Percentiles rank a stretch among this genome's conserved stretches.
Evolutionary conservation across 2,329 filamentous ascomycete species (phyloP).

Genomic region (Teratosphaeria pseudoeucalypti): DNA sequence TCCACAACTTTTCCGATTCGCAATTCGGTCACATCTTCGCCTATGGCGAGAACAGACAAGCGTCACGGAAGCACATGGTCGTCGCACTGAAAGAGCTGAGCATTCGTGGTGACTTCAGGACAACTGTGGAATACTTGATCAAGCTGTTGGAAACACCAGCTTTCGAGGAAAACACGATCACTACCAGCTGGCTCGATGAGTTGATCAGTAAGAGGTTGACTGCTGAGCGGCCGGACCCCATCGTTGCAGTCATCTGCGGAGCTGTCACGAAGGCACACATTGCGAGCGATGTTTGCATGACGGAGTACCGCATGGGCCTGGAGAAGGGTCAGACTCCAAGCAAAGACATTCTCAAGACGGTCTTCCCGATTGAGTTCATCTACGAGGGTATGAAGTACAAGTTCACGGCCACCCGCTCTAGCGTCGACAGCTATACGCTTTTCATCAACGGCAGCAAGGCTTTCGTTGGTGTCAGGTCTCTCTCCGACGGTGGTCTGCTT

Average conservation of each 20-base stretch:
- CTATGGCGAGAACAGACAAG: conserved; percentile 92
- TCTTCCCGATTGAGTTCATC: conserved; percentile 97
- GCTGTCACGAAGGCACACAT: conserved; percentile 91
- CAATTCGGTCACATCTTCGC: conserved; percentile 99
- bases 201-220: conserved; percentile 96
- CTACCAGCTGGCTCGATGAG: conserved; percentile 96
- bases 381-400: conserved; percentile 96
- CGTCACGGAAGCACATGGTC: conserved; percentile 98
- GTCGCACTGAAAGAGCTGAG: conserved; percentile 96
- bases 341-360: conserved; percentile 94
- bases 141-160: conserved; percentile 97
- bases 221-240: conserved; percentile 85
- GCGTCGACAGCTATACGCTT: conserved; percentile 85
- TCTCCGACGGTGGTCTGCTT: conserved; percentile 87
- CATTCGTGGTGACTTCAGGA: conserved; percentile 98
- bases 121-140: conserved; percentile 96
- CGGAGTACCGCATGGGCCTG: conserved; percentile 75
- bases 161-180: conserved; percentile 98
- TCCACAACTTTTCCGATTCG: conserved; percentile 98
- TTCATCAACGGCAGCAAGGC: conserved; percentile 99
- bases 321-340: conserved; percentile 96
- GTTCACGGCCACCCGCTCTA: conserved; percentile 91
- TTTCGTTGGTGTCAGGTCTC: conserved; percentile 79
- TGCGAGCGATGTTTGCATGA: conserved; percentile 79
- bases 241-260: conserved; percentile 89